Evolutionary conservation across 2,329 filamentous ascomycete genomes (phyloP), one percentile per base, ranked within the genome.

Genomic region (Phaeosphaeriaceae sp.): DNA sequence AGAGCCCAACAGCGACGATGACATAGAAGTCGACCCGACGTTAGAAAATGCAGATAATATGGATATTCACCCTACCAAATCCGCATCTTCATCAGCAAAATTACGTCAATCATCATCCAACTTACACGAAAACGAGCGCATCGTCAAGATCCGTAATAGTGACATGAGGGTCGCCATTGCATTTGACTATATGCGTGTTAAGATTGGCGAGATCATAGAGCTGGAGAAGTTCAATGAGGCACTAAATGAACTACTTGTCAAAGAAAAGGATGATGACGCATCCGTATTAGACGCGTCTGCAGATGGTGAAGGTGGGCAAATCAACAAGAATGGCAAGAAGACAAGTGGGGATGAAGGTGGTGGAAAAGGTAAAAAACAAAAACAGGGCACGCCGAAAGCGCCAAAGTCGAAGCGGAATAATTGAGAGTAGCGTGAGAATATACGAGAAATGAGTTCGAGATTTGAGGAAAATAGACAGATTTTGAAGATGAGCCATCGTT

Each of bases 141-240:
- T 72, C 62, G 72, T 79, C 13, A 71, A 69, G 33, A 54, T 69
- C 5, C 71, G 73, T 26, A 74, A 70, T 5, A 75, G 73, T 16
- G 79, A 84, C 52, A 82, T 86, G 77, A 84, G 86, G 32, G 83
- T 90, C 13, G 79, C 89, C 49, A 81, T 92, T 47, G 89, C 87
- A 1, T 91, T 91, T 70, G 90, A 94, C 66, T 85, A 89, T 59
- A 93, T 93, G 89, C 77, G 82, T 4, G 83, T 92, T 33, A 85
- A 80, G 68, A 75, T 92, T 23, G 84, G 85, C 7, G 87, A 91
- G 58, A 89, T 91, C 56, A 81, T 81, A 52, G 80, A 86, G 71
- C 79, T 89, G 38, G 83, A 85, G 58, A 79, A 79, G 57, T 88
- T 84, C 63, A 77, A 84, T 49, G 82, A 83, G 11, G 85, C 85